Evolutionary conservation across 2,329 filamentous ascomycete genomes (phyloP).

Genomic region (Diplodia scrobiculata): DNA sequence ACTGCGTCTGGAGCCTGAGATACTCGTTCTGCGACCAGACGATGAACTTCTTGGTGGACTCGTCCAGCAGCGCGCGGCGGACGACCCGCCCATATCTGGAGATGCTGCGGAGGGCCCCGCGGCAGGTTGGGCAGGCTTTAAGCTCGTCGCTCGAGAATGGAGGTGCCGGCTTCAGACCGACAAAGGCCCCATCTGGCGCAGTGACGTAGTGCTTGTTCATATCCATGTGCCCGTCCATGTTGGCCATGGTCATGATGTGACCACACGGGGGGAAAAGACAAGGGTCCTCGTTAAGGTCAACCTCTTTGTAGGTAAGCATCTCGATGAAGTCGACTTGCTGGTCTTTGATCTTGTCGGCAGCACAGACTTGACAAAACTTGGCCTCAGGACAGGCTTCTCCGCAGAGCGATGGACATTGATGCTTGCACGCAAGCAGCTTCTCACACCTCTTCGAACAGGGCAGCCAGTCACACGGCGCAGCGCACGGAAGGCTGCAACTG

Average conservation of each 20-base stretch:
- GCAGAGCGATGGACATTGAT: constrained; percentile 66
- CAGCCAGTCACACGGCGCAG: constrained; percentile 66
- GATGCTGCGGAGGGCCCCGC: constrained; percentile 60
- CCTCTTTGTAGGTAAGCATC: constrained; percentile 57
- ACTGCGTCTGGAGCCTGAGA: constrained; percentile 28
- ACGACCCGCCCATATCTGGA: constrained; percentile 65
- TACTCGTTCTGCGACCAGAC: constrained; percentile 53
- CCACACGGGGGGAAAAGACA: constrained; percentile 65
- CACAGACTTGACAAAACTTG: constrained; percentile 62
- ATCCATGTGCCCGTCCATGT: constrained; percentile 63
- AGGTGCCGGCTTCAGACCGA: constrained; percentile 36
- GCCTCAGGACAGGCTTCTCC: constrained; percentile 62
- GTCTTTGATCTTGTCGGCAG: constrained; percentile 42
- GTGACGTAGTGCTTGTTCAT: constrained; percentile 56
- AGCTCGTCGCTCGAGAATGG: constrained; percentile 45
- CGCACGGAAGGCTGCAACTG: constrained; percentile 59
- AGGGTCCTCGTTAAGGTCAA: constrained; percentile 62
- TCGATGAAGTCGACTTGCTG: constrained; percentile 60
- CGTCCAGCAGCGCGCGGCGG: constrained; percentile 62
- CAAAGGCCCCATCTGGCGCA: constrained; percentile 42
- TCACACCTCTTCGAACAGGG: constrained; percentile 65
- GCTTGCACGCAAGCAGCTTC: constrained; percentile 58
- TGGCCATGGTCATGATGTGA: constrained; percentile 63
- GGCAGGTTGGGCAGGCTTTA: constrained; percentile 62
- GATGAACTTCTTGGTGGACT: constrained; percentile 67